phyloP scores from a whole-genome alignment of 2,329 filamentous ascomycete genomes.

The Fusarium austroafricanum region DNA sequence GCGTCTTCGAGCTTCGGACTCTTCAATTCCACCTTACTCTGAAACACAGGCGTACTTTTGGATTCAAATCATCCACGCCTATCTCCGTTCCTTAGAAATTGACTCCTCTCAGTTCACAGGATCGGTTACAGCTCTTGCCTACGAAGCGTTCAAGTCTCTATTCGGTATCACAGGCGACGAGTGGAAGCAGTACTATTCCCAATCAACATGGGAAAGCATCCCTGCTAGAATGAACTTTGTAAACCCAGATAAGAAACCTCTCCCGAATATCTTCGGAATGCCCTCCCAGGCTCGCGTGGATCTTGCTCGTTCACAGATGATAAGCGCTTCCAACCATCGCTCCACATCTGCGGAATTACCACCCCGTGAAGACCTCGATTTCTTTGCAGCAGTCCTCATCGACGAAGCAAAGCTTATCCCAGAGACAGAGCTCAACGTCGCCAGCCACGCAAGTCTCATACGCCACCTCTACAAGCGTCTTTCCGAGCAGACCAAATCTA shows the following conservation, averaged over 20 bases:
- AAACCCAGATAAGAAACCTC: slow-evolving; percentile 44
- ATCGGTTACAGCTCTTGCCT: slow-evolving; percentile 14
- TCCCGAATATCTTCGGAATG: slow-evolving; percentile 43
- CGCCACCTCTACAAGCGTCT: slow-evolving; percentile 18
- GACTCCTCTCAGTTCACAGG: slow-evolving; percentile 1
- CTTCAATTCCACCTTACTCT: slow-evolving; percentile 44
- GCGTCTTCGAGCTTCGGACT: slow-evolving; percentile 29
- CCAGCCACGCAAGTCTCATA: slow-evolving; percentile 38
- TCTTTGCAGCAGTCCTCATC: slow-evolving; percentile 33
- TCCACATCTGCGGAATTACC: slow-evolving; percentile 16
- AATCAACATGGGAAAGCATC: slow-evolving; percentile 44
- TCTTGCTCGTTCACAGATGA: slow-evolving; percentile 34
- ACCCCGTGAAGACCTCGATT: slow-evolving; percentile 35
- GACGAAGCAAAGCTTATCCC: slow-evolving; percentile 38
- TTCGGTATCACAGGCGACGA: slow-evolving; percentile 42
- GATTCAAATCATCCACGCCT: slow-evolving; percentile 45
- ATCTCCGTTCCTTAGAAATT: slow-evolving; percentile 26
- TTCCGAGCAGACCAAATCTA: not conserved
- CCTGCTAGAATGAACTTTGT: slow-evolving; percentile 44
- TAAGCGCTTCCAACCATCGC: slow-evolving; percentile 26
- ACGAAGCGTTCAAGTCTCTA: slow-evolving; percentile 39
- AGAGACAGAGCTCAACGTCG: slow-evolving; percentile 23
- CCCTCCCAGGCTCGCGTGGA: slow-evolving; percentile 32
- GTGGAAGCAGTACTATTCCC: slow-evolving; percentile 47
- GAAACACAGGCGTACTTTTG: slow-evolving; percentile 51